Percentiles rank a stretch among this genome's conserved stretches.
Evolutionary conservation across 1,139 yeast species (phyloP).

Genomic region (Lodderomyces parapsilosis): DNA sequence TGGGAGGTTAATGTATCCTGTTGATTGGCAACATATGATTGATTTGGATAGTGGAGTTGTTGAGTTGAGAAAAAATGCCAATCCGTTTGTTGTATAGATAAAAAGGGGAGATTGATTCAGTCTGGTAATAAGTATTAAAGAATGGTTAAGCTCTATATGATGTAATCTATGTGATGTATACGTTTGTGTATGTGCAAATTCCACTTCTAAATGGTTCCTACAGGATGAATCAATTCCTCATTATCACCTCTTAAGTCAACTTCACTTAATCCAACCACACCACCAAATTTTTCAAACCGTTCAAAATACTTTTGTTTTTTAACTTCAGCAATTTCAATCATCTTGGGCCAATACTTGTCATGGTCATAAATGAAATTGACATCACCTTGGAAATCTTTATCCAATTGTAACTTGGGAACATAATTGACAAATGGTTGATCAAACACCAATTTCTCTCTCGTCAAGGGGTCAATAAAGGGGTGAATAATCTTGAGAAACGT

Average conservation of each 20-base stretch:
- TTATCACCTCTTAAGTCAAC: slow-evolving; percentile 65
- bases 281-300: slow-evolving; percentile 41
- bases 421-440: slow-evolving; percentile 48
- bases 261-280: slow-evolving; percentile 54
- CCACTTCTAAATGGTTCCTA: slow-evolving; percentile 24
- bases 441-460: slow-evolving; percentile 48
- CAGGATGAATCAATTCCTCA: slow-evolving; percentile 39
- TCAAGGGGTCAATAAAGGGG: slow-evolving; percentile 51
- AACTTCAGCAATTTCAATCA: slow-evolving; percentile 39
- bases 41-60: slow-evolving; percentile 69
- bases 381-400: slow-evolving; percentile 45
- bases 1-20: slow-evolving; percentile 82
- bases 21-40: slow-evolving; percentile 96
- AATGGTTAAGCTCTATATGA: background rate
- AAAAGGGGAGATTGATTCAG: background rate
- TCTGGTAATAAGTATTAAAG: background rate
- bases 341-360: slow-evolving; percentile 42
- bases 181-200: slow-evolving; percentile 1
- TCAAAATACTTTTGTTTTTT: slow-evolving; percentile 36
- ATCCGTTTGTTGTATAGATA: slow-evolving; percentile 51
- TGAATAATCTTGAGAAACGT: slow-evolving; percentile 47
- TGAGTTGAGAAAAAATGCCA: slow-evolving; percentile 89
- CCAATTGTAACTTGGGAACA: slow-evolving; percentile 47
- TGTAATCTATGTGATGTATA: no score
- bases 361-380: slow-evolving; percentile 45